phyloP scores from a whole-genome alignment of 1,139 yeast species.

The Blastobotrys ciferrii region DNA sequence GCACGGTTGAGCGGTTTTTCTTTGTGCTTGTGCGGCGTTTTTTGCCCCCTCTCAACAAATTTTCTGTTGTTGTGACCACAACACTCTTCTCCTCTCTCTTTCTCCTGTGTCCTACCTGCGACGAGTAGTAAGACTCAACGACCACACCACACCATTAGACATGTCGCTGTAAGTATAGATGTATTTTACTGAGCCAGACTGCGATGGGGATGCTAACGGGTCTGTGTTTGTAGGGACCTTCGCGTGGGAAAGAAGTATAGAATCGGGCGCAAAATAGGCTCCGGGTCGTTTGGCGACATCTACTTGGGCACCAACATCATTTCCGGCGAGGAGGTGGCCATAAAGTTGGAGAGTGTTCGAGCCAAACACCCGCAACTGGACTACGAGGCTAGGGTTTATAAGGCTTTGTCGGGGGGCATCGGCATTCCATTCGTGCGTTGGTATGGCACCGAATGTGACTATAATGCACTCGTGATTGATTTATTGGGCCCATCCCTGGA shows the following conservation, averaged over 20 bases:
- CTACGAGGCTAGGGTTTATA: conserved; percentile 93
- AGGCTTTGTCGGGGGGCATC: conserved; percentile 92
- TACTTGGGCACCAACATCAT: conserved; percentile 85
- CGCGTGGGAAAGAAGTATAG: conserved; percentile 95
- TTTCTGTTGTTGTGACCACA: conserved; percentile 3
- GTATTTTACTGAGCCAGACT: not conserved
- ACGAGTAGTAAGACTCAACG: not conserved
- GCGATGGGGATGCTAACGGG: conserved; percentile 5
- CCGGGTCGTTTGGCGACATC: conserved; percentile 97
- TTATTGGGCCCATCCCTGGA: conserved; percentile 93
- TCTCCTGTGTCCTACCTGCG: not conserved
- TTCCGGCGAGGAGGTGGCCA: conserved; percentile 96
- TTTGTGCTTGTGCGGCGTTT: not conserved
- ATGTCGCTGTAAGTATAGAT: conserved; percentile 4
- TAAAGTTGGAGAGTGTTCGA: conserved; percentile 82
- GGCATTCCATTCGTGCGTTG: conserved; percentile 97
- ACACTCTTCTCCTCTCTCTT: not conserved
- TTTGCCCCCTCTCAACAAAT: not conserved
- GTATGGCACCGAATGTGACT: conserved; percentile 96
- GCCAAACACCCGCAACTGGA: conserved; percentile 97
- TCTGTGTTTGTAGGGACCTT: conserved; percentile 48
- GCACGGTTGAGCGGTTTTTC: not conserved
- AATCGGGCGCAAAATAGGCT: conserved; percentile 93
- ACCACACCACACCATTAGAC: not conserved
- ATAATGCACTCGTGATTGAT: conserved; percentile 95